A percentile compares a stretch with the other conserved stretches of the same genome.
Conservation (phyloP, 1,139 yeast genomes). For the Zygoascus hellenicus region DNA sequence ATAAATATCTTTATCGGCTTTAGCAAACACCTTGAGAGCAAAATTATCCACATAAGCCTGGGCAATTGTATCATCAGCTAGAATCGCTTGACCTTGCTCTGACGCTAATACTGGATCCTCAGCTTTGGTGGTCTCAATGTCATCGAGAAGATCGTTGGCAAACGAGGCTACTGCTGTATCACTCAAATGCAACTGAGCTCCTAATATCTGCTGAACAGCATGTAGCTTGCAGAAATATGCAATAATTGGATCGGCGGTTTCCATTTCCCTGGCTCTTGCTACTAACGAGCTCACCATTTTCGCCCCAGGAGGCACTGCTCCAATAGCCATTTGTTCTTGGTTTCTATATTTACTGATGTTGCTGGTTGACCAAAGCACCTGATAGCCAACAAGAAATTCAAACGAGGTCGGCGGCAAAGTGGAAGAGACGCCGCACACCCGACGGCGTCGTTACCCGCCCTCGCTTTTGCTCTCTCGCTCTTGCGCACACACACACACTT, state of each 20-base stretch:
- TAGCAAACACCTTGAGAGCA: constrained; percentile 55
- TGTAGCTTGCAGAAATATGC: constrained; percentile 50
- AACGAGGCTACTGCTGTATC: constrained; percentile 50
- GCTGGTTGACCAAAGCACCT: too few relatives aligned
- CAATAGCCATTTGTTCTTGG: neutral
- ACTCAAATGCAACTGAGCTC: constrained; percentile 49
- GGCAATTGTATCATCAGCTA: constrained; percentile 54
- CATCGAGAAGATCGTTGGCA: constrained; percentile 56
- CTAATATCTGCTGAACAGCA: constrained; percentile 62
- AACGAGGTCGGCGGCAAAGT: too few relatives aligned
- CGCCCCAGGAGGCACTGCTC: constrained; percentile 15
- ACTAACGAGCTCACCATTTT: constrained; percentile 42
- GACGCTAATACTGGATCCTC: constrained; percentile 23
- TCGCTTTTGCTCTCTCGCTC: too few relatives aligned
- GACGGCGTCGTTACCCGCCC: too few relatives aligned
- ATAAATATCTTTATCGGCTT: constrained; percentile 43
- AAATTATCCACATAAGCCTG: constrained; percentile 56
- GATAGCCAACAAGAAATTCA: too few relatives aligned
- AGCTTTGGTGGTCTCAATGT: constrained; percentile 50
- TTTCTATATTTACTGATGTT: neutral
- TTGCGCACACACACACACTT: too few relatives aligned
- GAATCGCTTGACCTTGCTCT: constrained; percentile 42
- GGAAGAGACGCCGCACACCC: too few relatives aligned
- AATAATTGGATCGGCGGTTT: constrained; percentile 46
- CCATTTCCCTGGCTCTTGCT: constrained; percentile 48